Percentiles rank a stretch among this genome's conserved stretches.
Conservation (phyloP, 148 eudicot species). For the Camellia japonica region DNA sequence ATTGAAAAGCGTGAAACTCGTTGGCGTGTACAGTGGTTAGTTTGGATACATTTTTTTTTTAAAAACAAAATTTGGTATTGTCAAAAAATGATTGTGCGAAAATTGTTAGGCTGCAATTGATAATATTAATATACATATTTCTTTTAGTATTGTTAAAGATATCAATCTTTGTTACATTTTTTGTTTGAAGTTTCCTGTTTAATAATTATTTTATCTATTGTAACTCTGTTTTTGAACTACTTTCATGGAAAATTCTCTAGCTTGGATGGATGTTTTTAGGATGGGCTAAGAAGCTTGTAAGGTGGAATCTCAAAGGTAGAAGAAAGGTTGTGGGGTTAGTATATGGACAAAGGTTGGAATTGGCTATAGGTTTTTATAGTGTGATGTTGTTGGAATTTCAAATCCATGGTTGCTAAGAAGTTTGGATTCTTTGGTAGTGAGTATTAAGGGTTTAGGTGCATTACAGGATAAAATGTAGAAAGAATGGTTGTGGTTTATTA, state of each 20-base stretch:
- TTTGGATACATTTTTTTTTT: neutral
- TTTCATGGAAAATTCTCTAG: too few species aligned
- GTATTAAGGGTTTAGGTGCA: neutral
- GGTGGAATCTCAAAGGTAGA: neutral
- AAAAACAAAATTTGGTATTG: too few species aligned
- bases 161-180: too few species aligned
- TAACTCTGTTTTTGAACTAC: too few species aligned
- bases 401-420: neutral
- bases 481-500: neutral
- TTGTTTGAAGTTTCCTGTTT: too few species aligned
- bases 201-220: too few species aligned
- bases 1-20: conserved; percentile 98
- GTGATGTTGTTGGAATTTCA: neutral
- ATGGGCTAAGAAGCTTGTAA: neutral
- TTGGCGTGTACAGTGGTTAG: conserved; percentile 97
- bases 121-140: too few species aligned
- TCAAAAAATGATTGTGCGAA: neutral
- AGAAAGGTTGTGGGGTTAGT: neutral
- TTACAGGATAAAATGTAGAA: neutral
- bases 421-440: neutral
- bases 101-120: neutral
- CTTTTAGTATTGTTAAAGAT: too few species aligned
- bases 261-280: neutral
- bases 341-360: neutral
- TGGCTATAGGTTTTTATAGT: neutral